Base-by-base conservation (phyloP, 257 asterid genomes). In the Voacanga thouarsii region DNA sequence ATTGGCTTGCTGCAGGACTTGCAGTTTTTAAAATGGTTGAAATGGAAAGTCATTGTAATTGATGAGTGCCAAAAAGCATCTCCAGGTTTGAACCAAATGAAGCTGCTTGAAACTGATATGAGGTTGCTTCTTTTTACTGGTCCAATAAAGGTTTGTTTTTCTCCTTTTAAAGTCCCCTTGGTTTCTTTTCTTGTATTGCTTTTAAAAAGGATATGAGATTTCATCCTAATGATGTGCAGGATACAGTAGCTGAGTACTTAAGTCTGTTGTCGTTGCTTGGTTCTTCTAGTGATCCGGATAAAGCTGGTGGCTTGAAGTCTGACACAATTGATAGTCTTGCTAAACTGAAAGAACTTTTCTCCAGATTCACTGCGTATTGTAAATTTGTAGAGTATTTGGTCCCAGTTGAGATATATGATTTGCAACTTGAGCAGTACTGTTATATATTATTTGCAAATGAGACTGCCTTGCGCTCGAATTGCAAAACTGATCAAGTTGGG, bases 391-490 rank as follows among this genome's bases (percentile, higher is more conserved):
- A 96, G 89, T 92, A 87, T 75, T 96, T 98, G 99, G 83, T 93
- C 80, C 99, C 99, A 23, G 92, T 84, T 79, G 89, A 89, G 81
- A 77, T 93, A 75, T 92, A 98, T 67, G 88, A 90, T 81, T 79
- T 85, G 84, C 99, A 96, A 88, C 92, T 96, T 74, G 98, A 96
- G 84, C 92, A 84, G 80, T 93, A 93, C 83, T 96, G 98, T 84
- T 88, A 78, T 69, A 83, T 90, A 39, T 92, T 96, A 81, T 91
- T 89, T 83, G 74, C 90, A 33, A 86, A 87, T 66, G 75, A 85
- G 63, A 75, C 73, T 72, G 81, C 78, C 81, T 97, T 96, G 65
- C 72, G 89, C 83, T 90, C 97, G 78, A 77, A 82, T 83, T 78
- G 84, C 24, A 86, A 78, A 80, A 88, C 61, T 79, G 97, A 93